A percentile compares a stretch with the other conserved stretches of the same genome.
Conservation (phyloP, 768 basidiomycete species). For the Termitomyces sp. region DNA sequence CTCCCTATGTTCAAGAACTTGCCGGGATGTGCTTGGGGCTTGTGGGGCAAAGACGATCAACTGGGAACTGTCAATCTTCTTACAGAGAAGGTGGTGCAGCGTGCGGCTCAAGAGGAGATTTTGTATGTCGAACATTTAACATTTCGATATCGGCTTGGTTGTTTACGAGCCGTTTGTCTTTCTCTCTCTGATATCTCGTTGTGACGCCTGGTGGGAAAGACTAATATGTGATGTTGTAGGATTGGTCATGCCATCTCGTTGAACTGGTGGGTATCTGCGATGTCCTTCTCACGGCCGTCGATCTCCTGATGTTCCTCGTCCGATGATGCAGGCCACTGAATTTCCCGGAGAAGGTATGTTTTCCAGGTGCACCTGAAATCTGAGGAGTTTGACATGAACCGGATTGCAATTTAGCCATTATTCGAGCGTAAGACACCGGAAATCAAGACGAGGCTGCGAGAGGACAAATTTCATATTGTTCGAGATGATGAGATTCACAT, state of each 20-base stretch:
- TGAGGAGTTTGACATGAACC: background rate
- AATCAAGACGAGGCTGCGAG: slow-evolving; percentile 32
- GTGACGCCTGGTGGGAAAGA: background rate
- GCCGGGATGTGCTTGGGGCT: slow-evolving; percentile 62
- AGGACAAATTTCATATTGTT: slow-evolving; percentile 18
- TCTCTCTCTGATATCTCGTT: background rate
- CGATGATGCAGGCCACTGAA: slow-evolving; percentile 49
- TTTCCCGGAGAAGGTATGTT: slow-evolving; percentile 52
- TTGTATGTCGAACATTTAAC: slow-evolving; percentile 19
- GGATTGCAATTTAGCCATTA: slow-evolving; percentile 36
- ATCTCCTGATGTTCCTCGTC: background rate
- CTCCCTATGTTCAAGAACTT: slow-evolving; percentile 42
- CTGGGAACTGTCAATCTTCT: slow-evolving; percentile 64
- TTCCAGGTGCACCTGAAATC: background rate
- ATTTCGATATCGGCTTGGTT: background rate
- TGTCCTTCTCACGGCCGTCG: background rate
- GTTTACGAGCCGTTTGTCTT: background rate
- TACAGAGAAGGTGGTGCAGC: slow-evolving; percentile 56
- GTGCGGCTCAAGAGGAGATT: slow-evolving; percentile 52
- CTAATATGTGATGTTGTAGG: slow-evolving; percentile 20
- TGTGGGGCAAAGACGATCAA: slow-evolving; percentile 63
- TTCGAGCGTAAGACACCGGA: slow-evolving; percentile 51
- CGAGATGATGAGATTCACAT: slow-evolving; percentile 54
- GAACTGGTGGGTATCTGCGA: slow-evolving; percentile 47
- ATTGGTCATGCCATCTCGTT: slow-evolving; percentile 49